phyloP scores from a whole-genome alignment of 176 grass and related monocot genomes.

The Zizania latifolia region DNA sequence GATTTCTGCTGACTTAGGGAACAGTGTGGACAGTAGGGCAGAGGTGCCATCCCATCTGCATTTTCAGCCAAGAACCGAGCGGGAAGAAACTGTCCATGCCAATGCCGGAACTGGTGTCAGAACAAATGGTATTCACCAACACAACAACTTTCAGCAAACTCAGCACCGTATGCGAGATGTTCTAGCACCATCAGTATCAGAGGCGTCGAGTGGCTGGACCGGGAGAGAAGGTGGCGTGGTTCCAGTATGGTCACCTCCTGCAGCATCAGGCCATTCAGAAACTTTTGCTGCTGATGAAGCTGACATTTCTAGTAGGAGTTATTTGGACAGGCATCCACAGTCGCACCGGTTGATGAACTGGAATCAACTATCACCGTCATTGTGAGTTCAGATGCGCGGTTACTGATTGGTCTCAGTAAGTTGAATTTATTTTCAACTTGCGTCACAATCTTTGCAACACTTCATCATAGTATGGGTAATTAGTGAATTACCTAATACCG shows the following conservation, averaged over 20 bases:
- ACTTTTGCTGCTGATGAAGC: constrained; percentile 48
- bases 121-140: constrained; percentile 41
- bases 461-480: not conserved
- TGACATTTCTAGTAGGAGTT: constrained; percentile 58
- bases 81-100: constrained; percentile 1
- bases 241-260: constrained; percentile 76
- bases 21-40: constrained; percentile 44
- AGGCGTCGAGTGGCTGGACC: constrained; percentile 73
- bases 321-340: constrained; percentile 65
- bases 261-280: constrained; percentile 63
- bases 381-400: constrained; percentile 54
- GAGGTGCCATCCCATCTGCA: constrained; percentile 52
- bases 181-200: constrained; percentile 30
- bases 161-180: constrained; percentile 7
- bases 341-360: constrained; percentile 70
- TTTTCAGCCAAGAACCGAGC: constrained; percentile 19
- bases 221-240: constrained; percentile 82
- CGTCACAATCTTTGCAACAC: not conserved
- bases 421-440: constrained; percentile 7
- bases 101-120: not conserved
- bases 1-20: constrained; percentile 44
- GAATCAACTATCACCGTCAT: constrained; percentile 65
- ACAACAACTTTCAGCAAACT: constrained; percentile 27
- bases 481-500: not conserved
- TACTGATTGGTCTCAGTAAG: constrained; percentile 16